These are phyloP conservation scores for Psilocybe mexicana DNA, from an alignment of 1,284 basidiomycete genomes.

Conservation along the genomic window DNA sequence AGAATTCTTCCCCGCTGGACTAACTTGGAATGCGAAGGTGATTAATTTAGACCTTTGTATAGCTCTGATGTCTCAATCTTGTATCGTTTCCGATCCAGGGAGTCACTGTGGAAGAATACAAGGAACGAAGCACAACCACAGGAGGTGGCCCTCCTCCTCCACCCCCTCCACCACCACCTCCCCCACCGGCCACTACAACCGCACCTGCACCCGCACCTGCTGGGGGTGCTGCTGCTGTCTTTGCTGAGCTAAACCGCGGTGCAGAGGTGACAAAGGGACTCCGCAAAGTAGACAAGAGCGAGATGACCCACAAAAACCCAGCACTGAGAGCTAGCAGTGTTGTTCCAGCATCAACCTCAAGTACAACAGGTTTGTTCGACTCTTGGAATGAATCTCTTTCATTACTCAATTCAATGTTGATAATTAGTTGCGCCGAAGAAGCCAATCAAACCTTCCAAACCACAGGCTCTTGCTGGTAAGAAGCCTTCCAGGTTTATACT, in stretches of 20 bases:
- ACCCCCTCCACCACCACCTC: constrained; percentile 55
- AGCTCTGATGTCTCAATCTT: background rate
- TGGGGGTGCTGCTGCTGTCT: constrained; percentile 83
- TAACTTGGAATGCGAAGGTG: constrained; percentile 89
- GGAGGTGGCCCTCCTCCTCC: constrained; percentile 54
- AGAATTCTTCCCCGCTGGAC: constrained; percentile 86
- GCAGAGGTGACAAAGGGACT: constrained; percentile 88
- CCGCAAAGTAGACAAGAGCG: constrained; percentile 92
- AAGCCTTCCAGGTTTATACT: constrained; percentile 91
- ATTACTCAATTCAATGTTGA: background rate
- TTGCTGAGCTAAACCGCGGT: constrained; percentile 90
- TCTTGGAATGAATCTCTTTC: background rate
- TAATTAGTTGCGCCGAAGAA: constrained; percentile 47
- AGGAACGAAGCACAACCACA: constrained; percentile 27
- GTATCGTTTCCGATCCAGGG: constrained; percentile 46
- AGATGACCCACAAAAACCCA: constrained; percentile 99
- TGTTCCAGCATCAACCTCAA: constrained; percentile 54
- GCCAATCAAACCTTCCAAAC: constrained; percentile 80
- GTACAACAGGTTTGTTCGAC: constrained; percentile 34
- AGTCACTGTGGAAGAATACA: constrained; percentile 58
- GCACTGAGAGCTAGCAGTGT: constrained; percentile 67
- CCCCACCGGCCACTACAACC: constrained; percentile 41
- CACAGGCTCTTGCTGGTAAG: constrained; percentile 78
- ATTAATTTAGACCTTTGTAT: background rate
- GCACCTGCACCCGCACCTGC: constrained; percentile 51